Evolutionary conservation across 345 rosid species (phyloP), one percentile per base, ranked within the genome.

Genomic region (Boechera stricta): DNA sequence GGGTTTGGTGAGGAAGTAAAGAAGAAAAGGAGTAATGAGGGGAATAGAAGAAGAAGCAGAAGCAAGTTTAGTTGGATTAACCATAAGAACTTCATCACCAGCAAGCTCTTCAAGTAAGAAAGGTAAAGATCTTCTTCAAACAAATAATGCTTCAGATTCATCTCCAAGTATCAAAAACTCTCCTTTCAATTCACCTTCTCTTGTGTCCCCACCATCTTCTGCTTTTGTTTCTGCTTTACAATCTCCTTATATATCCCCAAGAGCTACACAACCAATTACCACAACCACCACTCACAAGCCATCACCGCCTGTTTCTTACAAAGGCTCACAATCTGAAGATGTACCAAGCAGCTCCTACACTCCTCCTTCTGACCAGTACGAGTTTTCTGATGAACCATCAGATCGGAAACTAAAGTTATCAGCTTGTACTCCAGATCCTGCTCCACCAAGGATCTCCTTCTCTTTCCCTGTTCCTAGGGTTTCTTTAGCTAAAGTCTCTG

Each of bases 171-270:
- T 82, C 18, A 84, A 82, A 69, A 77, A 57, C 71, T 90, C 93
- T 56, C 83, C 89, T 29, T 90, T 80, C 76, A 81, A 73, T 86
- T 93, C 97, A 41, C 98, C 97, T 29, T 88, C 88, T 67, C 88
- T 89, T 47, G 82, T 87, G 76, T 94, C 96, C 52, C 98, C 96
- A 38, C 90, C 98, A 29, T 94, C 98, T 45, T 94, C 97, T 10
- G 97, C 96, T 70, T 91, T 94, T 75, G 96, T 91, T 74, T 94
- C 98, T 7, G 96, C 98, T 76, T 73, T 94, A 33, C 96, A 91
- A 77, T 94, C 98, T 24, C 98, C 98, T 3, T 94, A 91, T 79
- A 90, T 94, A 69, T 91, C 98, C 52, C 98, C 98, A 15, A 85
- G 96, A 76, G 95, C 92, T 79, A 67, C 72, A 55, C 67, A 36